Conservation (phyloP, 2,329 filamentous ascomycete species). For the Ophidiomyces ophidiicola region DNA sequence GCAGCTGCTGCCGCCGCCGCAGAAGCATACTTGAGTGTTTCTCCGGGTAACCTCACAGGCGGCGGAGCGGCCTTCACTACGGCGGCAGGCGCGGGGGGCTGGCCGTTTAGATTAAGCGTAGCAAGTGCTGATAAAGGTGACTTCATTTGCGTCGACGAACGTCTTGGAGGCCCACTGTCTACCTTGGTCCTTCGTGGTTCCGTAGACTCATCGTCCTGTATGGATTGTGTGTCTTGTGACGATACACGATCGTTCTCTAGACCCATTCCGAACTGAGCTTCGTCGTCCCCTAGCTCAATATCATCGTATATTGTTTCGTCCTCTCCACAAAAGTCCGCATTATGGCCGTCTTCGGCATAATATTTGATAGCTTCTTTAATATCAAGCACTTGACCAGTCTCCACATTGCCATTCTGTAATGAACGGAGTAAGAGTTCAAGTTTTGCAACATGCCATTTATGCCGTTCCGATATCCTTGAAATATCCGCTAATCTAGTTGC, state of each 20-base stretch:
- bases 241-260: conserved; percentile 75
- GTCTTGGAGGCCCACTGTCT: conserved; percentile 50
- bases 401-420: conserved; percentile 83
- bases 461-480: conserved; percentile 69
- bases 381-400: conserved; percentile 73
- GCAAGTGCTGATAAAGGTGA: conserved; percentile 87
- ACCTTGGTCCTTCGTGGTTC: conserved; percentile 51
- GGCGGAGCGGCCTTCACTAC: conserved; percentile 87
- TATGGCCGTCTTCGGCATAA: conserved; percentile 83
- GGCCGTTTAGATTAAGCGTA: conserved; percentile 58
- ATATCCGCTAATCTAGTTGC: conserved; percentile 80
- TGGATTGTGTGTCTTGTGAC: conserved; percentile 88
- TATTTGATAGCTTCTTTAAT: conserved; percentile 88
- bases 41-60: conserved; percentile 71
- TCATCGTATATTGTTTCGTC: conserved; percentile 95
- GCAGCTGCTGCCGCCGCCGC: conserved; percentile 88
- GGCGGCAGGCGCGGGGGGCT: conserved; percentile 39
- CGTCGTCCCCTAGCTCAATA: conserved; percentile 80
- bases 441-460: conserved; percentile 93
- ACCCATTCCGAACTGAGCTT: conserved; percentile 70
- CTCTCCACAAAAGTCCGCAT: conserved; percentile 72
- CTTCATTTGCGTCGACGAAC: conserved; percentile 82
- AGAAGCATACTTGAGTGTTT: conserved; percentile 91
- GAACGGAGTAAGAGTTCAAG: conserved; percentile 81
- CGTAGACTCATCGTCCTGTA: conserved; percentile 71